Evolutionary conservation across 257 asterid species (phyloP).

Genomic region (Echium plantagineum): DNA sequence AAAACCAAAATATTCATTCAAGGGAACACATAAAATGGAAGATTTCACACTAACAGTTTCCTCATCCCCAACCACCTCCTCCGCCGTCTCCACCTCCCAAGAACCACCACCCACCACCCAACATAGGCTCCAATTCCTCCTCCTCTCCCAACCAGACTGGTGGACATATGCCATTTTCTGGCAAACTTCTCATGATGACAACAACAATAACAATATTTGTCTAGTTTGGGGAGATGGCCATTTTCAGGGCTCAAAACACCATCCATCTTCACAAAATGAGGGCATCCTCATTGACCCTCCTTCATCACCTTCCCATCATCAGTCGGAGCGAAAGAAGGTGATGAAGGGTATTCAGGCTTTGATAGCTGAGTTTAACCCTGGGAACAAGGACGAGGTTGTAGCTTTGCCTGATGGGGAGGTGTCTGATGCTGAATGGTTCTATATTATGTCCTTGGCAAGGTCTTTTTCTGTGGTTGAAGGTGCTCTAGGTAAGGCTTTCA

Average conservation of each 20-base stretch:
- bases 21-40: background rate
- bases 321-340: conserved; percentile 43
- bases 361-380: conserved; percentile 18
- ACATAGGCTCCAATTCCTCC: conserved; percentile 14
- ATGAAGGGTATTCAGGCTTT: conserved; percentile 57
- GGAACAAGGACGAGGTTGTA: conserved; percentile 5
- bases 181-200: conserved; percentile 10
- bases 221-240: conserved; percentile 29
- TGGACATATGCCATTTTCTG: conserved; percentile 29
- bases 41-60: background rate
- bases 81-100: background rate
- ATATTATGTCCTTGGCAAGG: conserved; percentile 63
- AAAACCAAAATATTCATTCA: background rate
- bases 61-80: conserved; percentile 1
- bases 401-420: conserved; percentile 28
- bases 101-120: conserved; percentile 6
- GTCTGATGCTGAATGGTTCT: conserved; percentile 78
- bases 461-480: conserved; percentile 44
- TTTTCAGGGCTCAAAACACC: conserved; percentile 38
- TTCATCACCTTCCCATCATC: conserved; percentile 1
- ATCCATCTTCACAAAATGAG: background rate
- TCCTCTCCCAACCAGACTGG: conserved; percentile 12
- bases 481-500: conserved; percentile 47
- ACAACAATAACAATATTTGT: background rate
- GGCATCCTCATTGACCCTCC: background rate